Evolutionary conservation across 805 yeast species (phyloP), one percentile per base, ranked within the genome.

Genomic region (Saccharomycopsis babjevae): DNA sequence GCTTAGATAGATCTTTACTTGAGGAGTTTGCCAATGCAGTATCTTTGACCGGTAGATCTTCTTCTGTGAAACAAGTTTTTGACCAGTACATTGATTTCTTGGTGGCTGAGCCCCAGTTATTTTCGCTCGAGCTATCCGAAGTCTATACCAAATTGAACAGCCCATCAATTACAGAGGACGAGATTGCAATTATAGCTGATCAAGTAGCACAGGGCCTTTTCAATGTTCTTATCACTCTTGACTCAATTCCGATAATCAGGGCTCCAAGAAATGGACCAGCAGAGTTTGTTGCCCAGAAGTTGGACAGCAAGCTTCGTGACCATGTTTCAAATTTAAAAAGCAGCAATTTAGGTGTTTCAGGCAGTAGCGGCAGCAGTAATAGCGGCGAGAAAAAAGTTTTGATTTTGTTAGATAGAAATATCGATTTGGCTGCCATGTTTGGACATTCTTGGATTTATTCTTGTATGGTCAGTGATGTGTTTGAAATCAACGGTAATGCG

Each of bases 361-460:
- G 18, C 54, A 65, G 71, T 15, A 66, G 70, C 5, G 55, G 68
- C 16, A 32, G 54, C 28, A 70, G 67, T 57, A 57, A 18, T 50
- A 40, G n/a, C 50, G 58, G 50, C 61, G 38, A 50, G 39, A 77
- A 96, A 63, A 82, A 87, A 2, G 97, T 93, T 13, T 76, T 94
- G 67, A 79, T 96, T 38, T 72, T 94, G 50, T 74, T 94, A 54
- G 99, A 94, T 73, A 80, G 99, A 72, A 89, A 87, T 70, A 79
- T 94, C 62, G 98, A 94, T 73, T 77, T 94, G 64, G 86, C 94
- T 1, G 86, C 96, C 16, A 93, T 94, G 97, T 85, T 94, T 72
- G 83, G 93, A 1, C 99, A 94, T 74, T 89, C 97, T 13, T 93
- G 98, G 97, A 92, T 96, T 57, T 94, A 94, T 72, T 97, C 93